A percentile compares a stretch with the other conserved stretches of the same genome.
Conservation (phyloP, 2,329 filamentous ascomycete genomes). For the Phyllosticta citribraziliensis region DNA sequence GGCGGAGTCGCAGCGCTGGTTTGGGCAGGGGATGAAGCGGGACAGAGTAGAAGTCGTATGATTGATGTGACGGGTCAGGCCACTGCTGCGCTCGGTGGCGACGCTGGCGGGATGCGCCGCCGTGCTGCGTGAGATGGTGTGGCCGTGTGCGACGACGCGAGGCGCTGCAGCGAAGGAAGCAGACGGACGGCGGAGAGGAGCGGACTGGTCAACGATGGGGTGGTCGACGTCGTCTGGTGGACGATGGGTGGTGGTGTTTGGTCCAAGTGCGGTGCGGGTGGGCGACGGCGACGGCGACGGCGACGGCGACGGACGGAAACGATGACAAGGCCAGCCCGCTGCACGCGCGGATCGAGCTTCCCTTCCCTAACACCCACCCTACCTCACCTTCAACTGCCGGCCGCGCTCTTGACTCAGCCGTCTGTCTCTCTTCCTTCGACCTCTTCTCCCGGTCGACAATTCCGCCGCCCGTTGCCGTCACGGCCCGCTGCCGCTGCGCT, state of each 20-base stretch:
- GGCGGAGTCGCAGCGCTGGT: not conserved
- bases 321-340: not conserved
- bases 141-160: not conserved
- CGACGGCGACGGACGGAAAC: not conserved
- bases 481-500: too few relatives aligned
- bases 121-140: not conserved
- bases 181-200: not conserved
- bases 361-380: too few relatives aligned
- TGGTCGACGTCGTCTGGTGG: not conserved
- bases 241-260: not conserved
- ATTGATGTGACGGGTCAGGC: not conserved
- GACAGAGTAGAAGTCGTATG: not conserved
- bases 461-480: too few relatives aligned
- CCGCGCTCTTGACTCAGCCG: not conserved
- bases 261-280: not conserved
- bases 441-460: too few relatives aligned
- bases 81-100: not conserved
- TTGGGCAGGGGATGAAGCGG: not conserved
- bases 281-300: too few relatives aligned
- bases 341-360: too few relatives aligned
- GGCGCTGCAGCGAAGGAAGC: too few relatives aligned
- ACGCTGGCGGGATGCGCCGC: not conserved
- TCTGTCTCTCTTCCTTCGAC: too few relatives aligned
- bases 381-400: not conserved
- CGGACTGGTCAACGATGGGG: not conserved